Evolutionary conservation across 352 stramenopile species (phyloP).

Genomic region (Phytopythium litorale): DNA sequence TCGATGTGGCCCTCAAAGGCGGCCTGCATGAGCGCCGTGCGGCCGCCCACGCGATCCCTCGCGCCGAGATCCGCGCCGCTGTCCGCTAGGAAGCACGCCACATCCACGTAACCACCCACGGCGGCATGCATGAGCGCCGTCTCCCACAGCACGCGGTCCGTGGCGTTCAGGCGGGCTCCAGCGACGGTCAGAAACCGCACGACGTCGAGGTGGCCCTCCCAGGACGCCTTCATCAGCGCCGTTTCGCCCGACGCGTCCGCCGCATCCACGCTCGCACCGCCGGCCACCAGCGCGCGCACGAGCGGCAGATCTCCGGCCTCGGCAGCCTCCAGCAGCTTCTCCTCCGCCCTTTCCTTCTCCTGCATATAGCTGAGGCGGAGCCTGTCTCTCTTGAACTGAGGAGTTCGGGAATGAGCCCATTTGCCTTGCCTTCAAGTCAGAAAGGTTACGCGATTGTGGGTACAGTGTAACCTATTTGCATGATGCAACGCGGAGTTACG

Average conservation of each 20-base stretch:
- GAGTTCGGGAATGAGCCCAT: no score
- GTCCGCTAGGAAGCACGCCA: conserved; percentile 1
- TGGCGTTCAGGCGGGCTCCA: neutral
- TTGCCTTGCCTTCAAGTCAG: no score
- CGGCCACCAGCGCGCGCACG: neutral
- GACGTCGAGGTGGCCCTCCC: neutral
- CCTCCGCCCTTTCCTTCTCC: neutral
- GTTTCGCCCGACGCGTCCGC: neutral
- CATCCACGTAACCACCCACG: neutral
- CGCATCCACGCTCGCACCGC: neutral
- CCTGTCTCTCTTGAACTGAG: no score
- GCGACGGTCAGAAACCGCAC: neutral
- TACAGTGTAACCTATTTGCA: no score
- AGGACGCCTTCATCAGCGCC: conserved; percentile 1
- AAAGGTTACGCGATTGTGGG: no score
- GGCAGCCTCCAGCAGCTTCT: neutral
- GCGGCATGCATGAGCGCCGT: conserved; percentile 1
- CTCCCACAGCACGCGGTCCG: neutral
- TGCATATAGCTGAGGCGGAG: no score
- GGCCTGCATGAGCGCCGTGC: conserved; percentile 2
- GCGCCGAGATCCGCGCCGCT: neutral
- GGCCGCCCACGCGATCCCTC: neutral
- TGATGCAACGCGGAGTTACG: no score
- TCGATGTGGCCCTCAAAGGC: neutral
- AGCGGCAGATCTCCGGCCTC: neutral